phyloP scores from a whole-genome alignment of 331 rosid genomes.

The Malus hybrid region DNA sequence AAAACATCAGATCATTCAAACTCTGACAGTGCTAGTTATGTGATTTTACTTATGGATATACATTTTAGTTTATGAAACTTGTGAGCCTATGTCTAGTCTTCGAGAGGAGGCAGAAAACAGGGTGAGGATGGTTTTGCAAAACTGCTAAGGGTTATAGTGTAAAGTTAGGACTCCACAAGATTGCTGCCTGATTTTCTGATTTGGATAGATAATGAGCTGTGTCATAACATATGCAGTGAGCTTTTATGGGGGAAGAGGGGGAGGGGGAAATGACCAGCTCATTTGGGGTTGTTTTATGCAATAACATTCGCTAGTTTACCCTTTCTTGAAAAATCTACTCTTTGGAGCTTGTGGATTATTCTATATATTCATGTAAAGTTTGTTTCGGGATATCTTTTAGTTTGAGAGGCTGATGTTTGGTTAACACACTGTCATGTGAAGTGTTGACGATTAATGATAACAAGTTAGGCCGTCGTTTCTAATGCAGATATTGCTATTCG shows the following conservation, averaged over 20 bases:
- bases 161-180: neutral
- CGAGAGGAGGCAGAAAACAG: neutral
- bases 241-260: neutral
- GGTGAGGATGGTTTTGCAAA: neutral
- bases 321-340: neutral
- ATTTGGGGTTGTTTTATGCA: neutral
- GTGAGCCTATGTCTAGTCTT: neutral
- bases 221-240: neutral
- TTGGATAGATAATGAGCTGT: neutral
- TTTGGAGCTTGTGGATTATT: neutral
- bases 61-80: neutral
- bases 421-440: neutral
- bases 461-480: neutral
- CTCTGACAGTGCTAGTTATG: neutral
- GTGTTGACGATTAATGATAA: neutral
- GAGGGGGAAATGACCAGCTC: neutral
- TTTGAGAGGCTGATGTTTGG: neutral
- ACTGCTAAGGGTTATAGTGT: neutral
- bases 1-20: neutral
- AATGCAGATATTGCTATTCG: neutral
- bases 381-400: neutral
- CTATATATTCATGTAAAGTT: neutral
- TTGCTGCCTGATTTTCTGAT: neutral
- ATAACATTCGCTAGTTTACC: neutral
- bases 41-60: neutral